A percentile compares a stretch with the other conserved stretches of the same genome.
These are phyloP conservation scores for Didymella lethalis DNA, from an alignment of 2,329 filamentous ascomycete species.

Conservation along the genomic window DNA sequence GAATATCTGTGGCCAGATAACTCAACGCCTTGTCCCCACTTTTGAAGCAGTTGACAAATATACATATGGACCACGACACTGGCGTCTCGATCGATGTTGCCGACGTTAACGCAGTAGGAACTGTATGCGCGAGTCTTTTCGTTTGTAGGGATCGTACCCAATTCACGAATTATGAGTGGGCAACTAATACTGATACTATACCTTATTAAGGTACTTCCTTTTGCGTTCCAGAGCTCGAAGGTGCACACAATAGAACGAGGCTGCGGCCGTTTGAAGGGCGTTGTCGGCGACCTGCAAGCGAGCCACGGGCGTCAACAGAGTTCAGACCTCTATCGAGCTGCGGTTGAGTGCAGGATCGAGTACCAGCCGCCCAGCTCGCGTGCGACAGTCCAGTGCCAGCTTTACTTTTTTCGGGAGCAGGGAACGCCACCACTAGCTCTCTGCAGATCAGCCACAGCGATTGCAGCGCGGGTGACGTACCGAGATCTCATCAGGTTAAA, in stretches of 20 bases:
- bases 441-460: conserved; percentile 1
- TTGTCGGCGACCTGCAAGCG: conserved; percentile 20
- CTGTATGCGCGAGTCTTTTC: not conserved
- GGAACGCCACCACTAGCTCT: not conserved
- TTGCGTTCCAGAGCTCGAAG: conserved; percentile 10
- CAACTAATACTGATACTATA: not conserved
- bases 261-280: conserved; percentile 10
- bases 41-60: not conserved
- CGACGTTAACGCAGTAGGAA: not conserved
- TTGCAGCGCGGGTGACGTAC: not conserved
- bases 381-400: not conserved
- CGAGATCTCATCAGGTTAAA: conserved; percentile 10
- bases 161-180: not conserved
- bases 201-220: conserved; percentile 3
- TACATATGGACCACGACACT: not conserved
- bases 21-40: not conserved
- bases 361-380: conserved; percentile 3
- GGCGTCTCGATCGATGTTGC: not conserved
- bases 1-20: no score
- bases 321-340: conserved; percentile 3
- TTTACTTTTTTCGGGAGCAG: conserved; percentile 14
- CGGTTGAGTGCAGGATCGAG: conserved; percentile 19
- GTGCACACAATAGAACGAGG: conserved; percentile 4
- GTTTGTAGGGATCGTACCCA: not conserved
- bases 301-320: conserved; percentile 9